Percentiles rank a stretch among this genome's conserved stretches.
These are phyloP conservation scores for Ceratocystis smalleyi DNA, from an alignment of 2,329 filamentous ascomycete genomes.

Conservation along the genomic window DNA sequence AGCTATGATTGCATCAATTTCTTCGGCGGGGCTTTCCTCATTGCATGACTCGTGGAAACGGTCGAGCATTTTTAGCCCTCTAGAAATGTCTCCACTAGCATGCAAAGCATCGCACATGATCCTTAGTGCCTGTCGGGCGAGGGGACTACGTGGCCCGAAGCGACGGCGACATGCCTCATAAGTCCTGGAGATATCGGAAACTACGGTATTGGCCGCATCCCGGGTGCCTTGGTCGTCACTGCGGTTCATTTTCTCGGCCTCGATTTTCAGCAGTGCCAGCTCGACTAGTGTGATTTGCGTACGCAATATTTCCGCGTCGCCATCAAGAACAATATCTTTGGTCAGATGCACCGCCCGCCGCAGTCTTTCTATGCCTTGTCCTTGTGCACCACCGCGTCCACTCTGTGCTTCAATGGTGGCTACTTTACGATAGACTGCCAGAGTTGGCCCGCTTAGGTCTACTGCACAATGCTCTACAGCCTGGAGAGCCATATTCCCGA, in stretches of 20 bases:
- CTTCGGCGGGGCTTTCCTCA: neutral
- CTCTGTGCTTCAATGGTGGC: neutral
- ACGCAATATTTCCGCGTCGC: neutral
- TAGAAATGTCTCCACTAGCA: neutral
- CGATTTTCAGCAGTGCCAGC: neutral
- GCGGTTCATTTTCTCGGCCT: neutral
- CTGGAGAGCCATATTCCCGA: neutral
- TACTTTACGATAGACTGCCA: neutral
- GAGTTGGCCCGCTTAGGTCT: neutral
- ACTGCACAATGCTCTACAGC: neutral
- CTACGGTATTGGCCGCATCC: neutral
- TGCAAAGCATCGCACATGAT: neutral
- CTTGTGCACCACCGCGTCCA: neutral
- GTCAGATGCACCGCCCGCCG: neutral
- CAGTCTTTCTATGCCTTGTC: neutral
- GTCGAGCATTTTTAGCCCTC: neutral
- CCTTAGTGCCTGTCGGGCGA: neutral
- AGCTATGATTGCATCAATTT: neutral
- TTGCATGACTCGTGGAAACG: neutral
- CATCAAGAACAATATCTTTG: neutral
- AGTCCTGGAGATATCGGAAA: neutral
- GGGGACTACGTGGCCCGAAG: constrained; percentile 2
- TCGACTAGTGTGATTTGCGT: neutral
- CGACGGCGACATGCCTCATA: neutral
- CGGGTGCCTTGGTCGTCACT: neutral